Base-by-base conservation (phyloP, 768 basidiomycete species). In the Lenzites betulinus region DNA sequence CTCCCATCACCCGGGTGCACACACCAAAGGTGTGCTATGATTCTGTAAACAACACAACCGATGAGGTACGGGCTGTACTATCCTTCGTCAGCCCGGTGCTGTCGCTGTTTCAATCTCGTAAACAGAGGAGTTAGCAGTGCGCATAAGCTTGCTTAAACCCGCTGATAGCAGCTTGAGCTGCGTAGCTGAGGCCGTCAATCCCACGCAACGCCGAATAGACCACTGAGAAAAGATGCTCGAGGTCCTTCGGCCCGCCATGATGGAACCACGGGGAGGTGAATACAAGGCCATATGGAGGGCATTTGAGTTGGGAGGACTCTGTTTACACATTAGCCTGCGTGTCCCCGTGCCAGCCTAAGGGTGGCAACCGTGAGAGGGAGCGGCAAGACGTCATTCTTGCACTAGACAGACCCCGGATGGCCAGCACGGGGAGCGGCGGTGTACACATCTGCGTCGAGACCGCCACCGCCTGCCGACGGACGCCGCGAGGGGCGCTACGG, bases 321-420 rank as follows among this genome's bases (percentile, higher is more conserved):
- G 26, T 51, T 51, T 51, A 38, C 51, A 36, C 51, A 51, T 51
- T 51, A 51, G 51, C 51, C 51, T 51, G 23, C 35, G 51, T 18
- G 35, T n/a, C 35, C 30, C 5, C 11, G 35, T 28, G 38, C 51
- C 35, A 25, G 20, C 12, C 30, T 11, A 5, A 20, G 20, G 23
- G 35, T 23, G 51, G 51, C 18, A 9, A 22, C 12, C 51, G 51
- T 51, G 51, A 38, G 51, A 51, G 36, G 35, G 35, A 22, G 35
- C 35, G 51, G 5, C 51, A 51, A 51, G 36, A 51, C 36, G 20
- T 51, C 51, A 51, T 51, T n/a, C 36, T 51, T 38, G 51, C 35
- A 51, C 5, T 8, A 3, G 20, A 5, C n/a, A 8, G 20, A 18
- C n/a, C 35, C 49, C 22, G 36, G 15, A 39, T 38, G 35, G 47